Evolutionary conservation across 169 alveolate genomes (phyloP), one percentile per base, ranked within the genome.

Genomic region (Cryptosporidium xiaoi): DNA sequence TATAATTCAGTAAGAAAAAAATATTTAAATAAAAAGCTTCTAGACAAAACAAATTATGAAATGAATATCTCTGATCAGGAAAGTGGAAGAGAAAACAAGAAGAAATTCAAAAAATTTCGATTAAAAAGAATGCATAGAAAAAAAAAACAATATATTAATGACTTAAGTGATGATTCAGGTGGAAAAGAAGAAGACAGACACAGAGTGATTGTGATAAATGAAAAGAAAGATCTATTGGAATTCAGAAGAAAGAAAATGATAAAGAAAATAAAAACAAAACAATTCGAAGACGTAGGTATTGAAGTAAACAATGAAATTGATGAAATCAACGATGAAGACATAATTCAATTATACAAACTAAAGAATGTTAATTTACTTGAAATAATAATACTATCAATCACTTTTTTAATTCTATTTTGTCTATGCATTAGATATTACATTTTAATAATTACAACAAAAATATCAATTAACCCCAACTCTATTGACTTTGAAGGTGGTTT

Each of bases 401-500:
- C 64, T 34, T 77, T 77, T 62, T 62, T 77, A n/a, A 20, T 34
- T 44, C 20, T 56, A 31, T 77, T 77, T 44, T 60, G 40, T 60
- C 20, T 71, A 13, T 58, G 71, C 33, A 12, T 77, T n/a, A 40
- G 36, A 77, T 77, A 60, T 60, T 77, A 60, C 29, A 40, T 50
- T 60, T 60, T 60, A 44, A 56, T 77, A 40, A 40, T 46, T 16
- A 24, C 71, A 15, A 56, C 62, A 58, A 60, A 40, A 46, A 29
- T 77, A 24, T n/a, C 71, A 13, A 40, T 77, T 2, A 77, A 77
- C 46, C 12, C 46, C 33, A 77, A 77, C 34, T 60, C 65, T 18
- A 77, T 77, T 44, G 71, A 77, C 56, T n/a, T 44, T 24, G 87
- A 77, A 31, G 87, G 77, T 60, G 71, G 71, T n/a, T 77, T 77